Percentiles rank a stretch among this genome's conserved stretches.
phyloP scores from a whole-genome alignment of 225 moss, liverwort and hornwort genomes.

The Physcomitrium patens region DNA sequence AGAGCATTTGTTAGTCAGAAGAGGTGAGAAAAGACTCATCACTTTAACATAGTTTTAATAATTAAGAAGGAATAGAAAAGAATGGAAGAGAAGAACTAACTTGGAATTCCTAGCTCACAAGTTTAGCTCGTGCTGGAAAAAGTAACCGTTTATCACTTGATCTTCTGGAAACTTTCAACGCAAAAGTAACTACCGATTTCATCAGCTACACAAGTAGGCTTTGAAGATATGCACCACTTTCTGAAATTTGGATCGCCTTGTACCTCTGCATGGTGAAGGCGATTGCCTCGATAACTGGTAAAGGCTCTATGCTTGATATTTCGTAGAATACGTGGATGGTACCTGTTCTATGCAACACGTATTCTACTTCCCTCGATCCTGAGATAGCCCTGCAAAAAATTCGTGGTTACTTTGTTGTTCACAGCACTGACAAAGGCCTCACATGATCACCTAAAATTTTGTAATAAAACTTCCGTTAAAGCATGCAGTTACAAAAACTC shows the following conservation, averaged over 20 bases:
- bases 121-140: slow-evolving; percentile 11
- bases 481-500: slow-evolving; percentile 14
- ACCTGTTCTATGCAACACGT: slow-evolving; percentile 73
- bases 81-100: not conserved
- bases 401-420: slow-evolving; percentile 21
- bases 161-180: slow-evolving; percentile 22
- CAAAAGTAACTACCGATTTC: slow-evolving; percentile 11
- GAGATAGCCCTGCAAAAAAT: slow-evolving; percentile 76
- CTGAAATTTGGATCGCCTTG: slow-evolving; percentile 79
- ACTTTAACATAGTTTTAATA: not conserved
- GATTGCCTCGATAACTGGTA: slow-evolving; percentile 91
- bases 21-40: slow-evolving; percentile 7
- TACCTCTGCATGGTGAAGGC: slow-evolving; percentile 80
- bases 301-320: slow-evolving; percentile 92
- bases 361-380: slow-evolving; percentile 83
- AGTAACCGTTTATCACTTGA: slow-evolving; percentile 30
- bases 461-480: not conserved
- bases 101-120: slow-evolving; percentile 16
- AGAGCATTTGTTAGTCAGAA: slow-evolving; percentile 11
- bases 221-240: slow-evolving; percentile 34
- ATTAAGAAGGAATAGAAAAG: too few species aligned
- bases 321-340: slow-evolving; percentile 96
- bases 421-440: not conserved
- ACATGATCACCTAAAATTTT: not conserved
- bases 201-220: slow-evolving; percentile 27